phyloP scores from a whole-genome alignment of 148 eudicot genomes.

The Vaccinium corymbosum region DNA sequence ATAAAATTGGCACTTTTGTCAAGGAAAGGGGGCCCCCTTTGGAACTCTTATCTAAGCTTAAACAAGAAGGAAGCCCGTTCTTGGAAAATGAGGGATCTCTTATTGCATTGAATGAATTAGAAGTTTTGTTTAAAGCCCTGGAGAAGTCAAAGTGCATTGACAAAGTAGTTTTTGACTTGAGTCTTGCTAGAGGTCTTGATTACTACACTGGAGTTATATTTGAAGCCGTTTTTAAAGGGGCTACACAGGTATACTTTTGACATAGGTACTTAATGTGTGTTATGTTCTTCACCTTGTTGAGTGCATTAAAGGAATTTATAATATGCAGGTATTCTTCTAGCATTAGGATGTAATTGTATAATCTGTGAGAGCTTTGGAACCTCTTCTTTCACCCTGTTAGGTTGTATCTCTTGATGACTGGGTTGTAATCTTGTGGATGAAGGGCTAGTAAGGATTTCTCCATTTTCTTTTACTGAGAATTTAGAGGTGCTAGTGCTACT shows the following conservation, averaged over 20 bases:
- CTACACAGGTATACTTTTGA: slow-evolving; percentile 63
- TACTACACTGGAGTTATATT: slow-evolving; percentile 95
- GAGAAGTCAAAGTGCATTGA: slow-evolving; percentile 61
- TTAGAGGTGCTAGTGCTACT: slow-evolving; percentile 9
- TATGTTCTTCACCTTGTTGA: background rate
- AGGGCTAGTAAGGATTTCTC: background rate
- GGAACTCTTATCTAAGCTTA: slow-evolving; percentile 66
- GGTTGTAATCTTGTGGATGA: background rate
- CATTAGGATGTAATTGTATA: background rate
- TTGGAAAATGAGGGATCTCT: slow-evolving; percentile 52
- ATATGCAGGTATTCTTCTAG: background rate
- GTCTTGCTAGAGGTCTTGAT: slow-evolving; percentile 98
- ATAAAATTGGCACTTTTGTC: slow-evolving; percentile 75
- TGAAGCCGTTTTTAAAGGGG: slow-evolving; percentile 92
- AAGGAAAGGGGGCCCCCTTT: slow-evolving; percentile 73
- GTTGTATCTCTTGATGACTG: background rate
- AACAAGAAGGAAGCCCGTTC: slow-evolving; percentile 64
- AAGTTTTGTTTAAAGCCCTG: slow-evolving; percentile 71
- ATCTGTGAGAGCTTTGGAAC: background rate
- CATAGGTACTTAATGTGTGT: background rate
- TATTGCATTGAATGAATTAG: slow-evolving; percentile 70
- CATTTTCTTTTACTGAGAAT: background rate
- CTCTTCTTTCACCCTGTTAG: background rate
- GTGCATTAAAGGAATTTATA: background rate
- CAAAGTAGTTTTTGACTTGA: slow-evolving; percentile 84